Conservation (phyloP, 2,329 filamentous ascomycete genomes). For the Stylonectria norvegica region DNA sequence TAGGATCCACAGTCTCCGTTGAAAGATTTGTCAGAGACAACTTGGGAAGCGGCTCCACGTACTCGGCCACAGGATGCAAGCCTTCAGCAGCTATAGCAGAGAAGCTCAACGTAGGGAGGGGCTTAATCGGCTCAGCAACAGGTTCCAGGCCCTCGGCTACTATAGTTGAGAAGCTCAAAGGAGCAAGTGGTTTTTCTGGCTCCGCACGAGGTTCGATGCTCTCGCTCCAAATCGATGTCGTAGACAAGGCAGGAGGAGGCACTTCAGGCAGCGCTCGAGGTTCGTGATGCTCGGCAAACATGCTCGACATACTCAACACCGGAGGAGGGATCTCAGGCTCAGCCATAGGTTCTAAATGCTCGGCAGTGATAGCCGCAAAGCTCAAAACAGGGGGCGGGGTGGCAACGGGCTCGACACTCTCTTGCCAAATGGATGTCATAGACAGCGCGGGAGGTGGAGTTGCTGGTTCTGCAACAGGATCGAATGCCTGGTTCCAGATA, state of each 20-base stretch:
- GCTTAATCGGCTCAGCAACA: slow-evolving; percentile 24
- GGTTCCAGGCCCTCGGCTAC: slow-evolving; percentile 26
- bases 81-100: slow-evolving; percentile 25
- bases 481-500: slow-evolving; percentile 37
- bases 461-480: slow-evolving; percentile 39
- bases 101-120: slow-evolving; percentile 24
- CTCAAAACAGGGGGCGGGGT: slow-evolving; percentile 24
- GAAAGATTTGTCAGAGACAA: slow-evolving; percentile 33
- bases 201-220: slow-evolving; percentile 28
- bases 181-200: slow-evolving; percentile 19
- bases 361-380: slow-evolving; percentile 25
- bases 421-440: slow-evolving; percentile 38
- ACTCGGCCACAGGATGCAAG: slow-evolving; percentile 28
- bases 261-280: slow-evolving; percentile 27
- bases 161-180: slow-evolving; percentile 26
- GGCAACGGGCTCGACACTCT: slow-evolving; percentile 30
- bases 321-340: slow-evolving; percentile 23
- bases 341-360: slow-evolving; percentile 28
- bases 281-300: slow-evolving; percentile 26
- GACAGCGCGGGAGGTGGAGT: slow-evolving; percentile 32
- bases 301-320: slow-evolving; percentile 23
- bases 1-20: slow-evolving; percentile 33
- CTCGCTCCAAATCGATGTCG: slow-evolving; percentile 27
- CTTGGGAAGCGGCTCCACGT: slow-evolving; percentile 19
- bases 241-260: slow-evolving; percentile 23